A percentile compares a stretch with the other conserved stretches of the same genome.
These are phyloP conservation scores for Suhomyces prunicola DNA, from an alignment of 805 yeast species.

Conservation along the genomic window DNA sequence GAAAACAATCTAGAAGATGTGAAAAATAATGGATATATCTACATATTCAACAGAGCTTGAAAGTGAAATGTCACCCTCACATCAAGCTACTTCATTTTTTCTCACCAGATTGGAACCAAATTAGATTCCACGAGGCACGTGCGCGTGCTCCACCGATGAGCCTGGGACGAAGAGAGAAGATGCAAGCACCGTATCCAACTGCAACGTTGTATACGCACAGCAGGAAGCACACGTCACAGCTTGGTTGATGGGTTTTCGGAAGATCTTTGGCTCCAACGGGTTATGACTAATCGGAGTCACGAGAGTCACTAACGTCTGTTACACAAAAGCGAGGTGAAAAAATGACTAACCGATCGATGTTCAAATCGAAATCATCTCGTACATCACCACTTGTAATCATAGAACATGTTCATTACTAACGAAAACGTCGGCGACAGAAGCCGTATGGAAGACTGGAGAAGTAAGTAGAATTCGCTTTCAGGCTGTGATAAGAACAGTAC, in stretches of 20 bases:
- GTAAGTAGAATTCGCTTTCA: slow-evolving; percentile 28
- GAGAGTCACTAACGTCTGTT: neutral
- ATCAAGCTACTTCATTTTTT: no score
- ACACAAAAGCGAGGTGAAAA: neutral
- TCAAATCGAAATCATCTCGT: slow-evolving; percentile 16
- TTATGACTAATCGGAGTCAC: neutral
- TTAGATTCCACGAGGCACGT: no score
- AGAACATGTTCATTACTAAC: slow-evolving; percentile 75
- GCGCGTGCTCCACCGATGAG: no score
- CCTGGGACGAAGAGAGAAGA: no score
- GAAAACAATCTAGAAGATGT: slow-evolving; percentile 42
- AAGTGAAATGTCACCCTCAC: no score
- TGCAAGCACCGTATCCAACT: no score
- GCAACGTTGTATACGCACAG: no score
- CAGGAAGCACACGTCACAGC: no score
- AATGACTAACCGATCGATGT: neutral
- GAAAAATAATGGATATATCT: slow-evolving; percentile 47
- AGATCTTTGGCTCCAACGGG: neutral
- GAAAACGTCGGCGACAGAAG: slow-evolving; percentile 80
- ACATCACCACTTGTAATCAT: neutral
- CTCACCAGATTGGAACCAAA: no score
- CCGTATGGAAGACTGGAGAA: slow-evolving; percentile 55
- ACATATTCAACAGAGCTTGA: slow-evolving; percentile 18
- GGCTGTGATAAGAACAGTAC: slow-evolving; percentile 2
- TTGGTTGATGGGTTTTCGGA: neutral